Evolutionary conservation across 768 basidiomycete species (phyloP).

Genomic region (Coprinopsis cinerea): DNA sequence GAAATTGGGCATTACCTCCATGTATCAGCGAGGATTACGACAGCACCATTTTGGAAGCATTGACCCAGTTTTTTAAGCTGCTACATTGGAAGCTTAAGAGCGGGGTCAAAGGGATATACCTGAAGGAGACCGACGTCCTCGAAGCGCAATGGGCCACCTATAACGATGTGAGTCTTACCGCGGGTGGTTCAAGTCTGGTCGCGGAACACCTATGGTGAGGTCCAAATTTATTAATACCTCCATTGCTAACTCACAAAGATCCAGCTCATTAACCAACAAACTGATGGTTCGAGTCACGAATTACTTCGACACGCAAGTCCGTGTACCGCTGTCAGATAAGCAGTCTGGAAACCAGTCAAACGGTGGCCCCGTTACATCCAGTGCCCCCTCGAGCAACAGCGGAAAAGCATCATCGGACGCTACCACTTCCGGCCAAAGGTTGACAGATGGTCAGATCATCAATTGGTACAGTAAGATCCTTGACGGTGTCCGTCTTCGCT

Average conservation of each 20-base stretch:
- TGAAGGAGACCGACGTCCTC: slow-evolving; percentile 97
- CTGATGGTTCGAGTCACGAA: slow-evolving; percentile 89
- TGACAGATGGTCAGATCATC: slow-evolving; percentile 79
- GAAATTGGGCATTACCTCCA: slow-evolving; percentile 83
- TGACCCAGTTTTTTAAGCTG: slow-evolving; percentile 87
- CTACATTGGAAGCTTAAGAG: slow-evolving; percentile 96
- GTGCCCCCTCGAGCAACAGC: slow-evolving; percentile 14
- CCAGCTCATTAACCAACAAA: slow-evolving; percentile 86
- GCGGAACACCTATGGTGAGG: slow-evolving; percentile 93
- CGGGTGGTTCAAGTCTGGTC: slow-evolving; percentile 83
- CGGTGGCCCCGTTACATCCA: neutral
- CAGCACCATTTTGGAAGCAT: slow-evolving; percentile 76
- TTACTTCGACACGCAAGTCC: slow-evolving; percentile 93
- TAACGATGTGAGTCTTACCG: slow-evolving; percentile 84
- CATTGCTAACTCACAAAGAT: slow-evolving; percentile 4
- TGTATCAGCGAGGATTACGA: slow-evolving; percentile 93
- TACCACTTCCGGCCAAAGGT: slow-evolving; percentile 37
- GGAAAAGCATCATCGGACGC: slow-evolving; percentile 31
- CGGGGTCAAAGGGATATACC: slow-evolving; percentile 85
- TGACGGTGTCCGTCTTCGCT: slow-evolving; percentile 85
- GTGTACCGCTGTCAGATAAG: slow-evolving; percentile 44
- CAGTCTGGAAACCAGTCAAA: neutral
- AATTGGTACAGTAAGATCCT: slow-evolving; percentile 91
- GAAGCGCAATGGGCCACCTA: slow-evolving; percentile 96
- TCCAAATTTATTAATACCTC: neutral